phyloP scores from a whole-genome alignment of 495 filamentous ascomycete species.

The Pyronema omphalodes region DNA sequence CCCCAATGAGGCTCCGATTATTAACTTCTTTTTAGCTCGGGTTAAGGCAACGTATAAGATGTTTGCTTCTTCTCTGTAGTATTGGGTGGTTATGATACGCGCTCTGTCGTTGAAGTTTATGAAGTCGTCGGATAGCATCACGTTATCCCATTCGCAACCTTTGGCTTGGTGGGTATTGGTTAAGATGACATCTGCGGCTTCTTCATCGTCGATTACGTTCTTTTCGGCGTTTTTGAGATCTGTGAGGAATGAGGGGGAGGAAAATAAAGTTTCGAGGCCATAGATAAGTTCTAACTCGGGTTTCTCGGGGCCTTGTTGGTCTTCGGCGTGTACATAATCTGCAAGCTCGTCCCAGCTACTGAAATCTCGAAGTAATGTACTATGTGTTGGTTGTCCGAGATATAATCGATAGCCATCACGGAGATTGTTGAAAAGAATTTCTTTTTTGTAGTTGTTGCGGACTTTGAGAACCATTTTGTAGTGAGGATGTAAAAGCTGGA shows the following conservation, averaged over 20 bases:
- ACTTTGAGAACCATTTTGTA: conserved; percentile 6
- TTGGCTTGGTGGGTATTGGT: conserved; percentile 17
- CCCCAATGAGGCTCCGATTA: conserved; percentile 3
- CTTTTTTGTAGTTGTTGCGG: conserved; percentile 6
- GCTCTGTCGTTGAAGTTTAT: background rate
- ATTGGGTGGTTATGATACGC: background rate
- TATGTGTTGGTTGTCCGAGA: background rate
- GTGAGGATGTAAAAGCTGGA: conserved; percentile 7
- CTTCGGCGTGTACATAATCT: conserved; percentile 10
- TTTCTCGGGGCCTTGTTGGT: conserved; percentile 7
- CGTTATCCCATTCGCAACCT: conserved; percentile 17
- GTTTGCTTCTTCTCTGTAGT: conserved; percentile 10
- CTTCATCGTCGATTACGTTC: conserved; percentile 7
- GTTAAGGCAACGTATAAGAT: conserved; percentile 18
- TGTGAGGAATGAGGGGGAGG: background rate
- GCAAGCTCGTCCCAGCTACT: conserved; percentile 11
- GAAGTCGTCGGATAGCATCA: conserved; percentile 13
- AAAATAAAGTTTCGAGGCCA: conserved; percentile 7
- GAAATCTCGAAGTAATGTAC: conserved; percentile 4
- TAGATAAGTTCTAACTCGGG: conserved; percentile 8
- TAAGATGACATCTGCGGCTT: conserved; percentile 13
- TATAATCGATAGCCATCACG: conserved; percentile 6
- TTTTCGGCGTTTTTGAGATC: conserved; percentile 5
- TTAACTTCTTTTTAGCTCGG: conserved; percentile 14
- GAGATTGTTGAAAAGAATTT: conserved; percentile 8